phyloP scores from a whole-genome alignment of 495 filamentous ascomycete genomes.

The Poronia punctata region DNA sequence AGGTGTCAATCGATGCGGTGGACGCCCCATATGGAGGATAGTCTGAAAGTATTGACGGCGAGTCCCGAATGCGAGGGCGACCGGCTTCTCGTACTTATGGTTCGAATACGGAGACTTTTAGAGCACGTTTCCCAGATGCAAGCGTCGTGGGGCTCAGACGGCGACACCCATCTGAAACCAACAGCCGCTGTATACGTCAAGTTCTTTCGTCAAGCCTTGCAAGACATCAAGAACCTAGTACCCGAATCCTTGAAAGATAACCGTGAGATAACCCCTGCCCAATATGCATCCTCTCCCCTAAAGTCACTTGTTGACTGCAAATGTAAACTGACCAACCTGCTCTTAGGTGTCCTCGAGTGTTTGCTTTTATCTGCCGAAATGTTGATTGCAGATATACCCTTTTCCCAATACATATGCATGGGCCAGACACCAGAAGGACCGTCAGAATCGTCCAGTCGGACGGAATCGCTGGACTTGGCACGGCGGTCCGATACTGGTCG shows the following conservation, averaged over 20 bases:
- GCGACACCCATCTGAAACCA: conserved; percentile 6
- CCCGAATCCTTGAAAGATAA: conserved; percentile 13
- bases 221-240: conserved; percentile 13
- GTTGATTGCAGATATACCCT: conserved; percentile 18
- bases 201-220: conserved; percentile 12
- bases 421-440: too few relatives aligned
- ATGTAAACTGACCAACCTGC: background rate
- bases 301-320: background rate
- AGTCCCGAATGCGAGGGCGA: conserved; percentile 18
- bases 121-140: conserved; percentile 17
- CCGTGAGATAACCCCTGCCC: conserved; percentile 12
- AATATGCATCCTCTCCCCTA: background rate
- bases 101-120: conserved; percentile 27
- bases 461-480: background rate
- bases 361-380: conserved; percentile 12
- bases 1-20: conserved; percentile 23
- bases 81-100: conserved; percentile 21
- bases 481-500: conserved; percentile 12
- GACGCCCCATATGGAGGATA: conserved; percentile 27
- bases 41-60: conserved; percentile 16
- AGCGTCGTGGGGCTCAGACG: conserved; percentile 13
- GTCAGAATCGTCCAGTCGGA: background rate
- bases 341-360: background rate
- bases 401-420: conserved; percentile 14
- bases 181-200: conserved; percentile 15